Percentiles rank a stretch among this genome's conserved stretches.
Conservation (phyloP, 768 basidiomycete species). For the Boletus pseudopeckii region DNA sequence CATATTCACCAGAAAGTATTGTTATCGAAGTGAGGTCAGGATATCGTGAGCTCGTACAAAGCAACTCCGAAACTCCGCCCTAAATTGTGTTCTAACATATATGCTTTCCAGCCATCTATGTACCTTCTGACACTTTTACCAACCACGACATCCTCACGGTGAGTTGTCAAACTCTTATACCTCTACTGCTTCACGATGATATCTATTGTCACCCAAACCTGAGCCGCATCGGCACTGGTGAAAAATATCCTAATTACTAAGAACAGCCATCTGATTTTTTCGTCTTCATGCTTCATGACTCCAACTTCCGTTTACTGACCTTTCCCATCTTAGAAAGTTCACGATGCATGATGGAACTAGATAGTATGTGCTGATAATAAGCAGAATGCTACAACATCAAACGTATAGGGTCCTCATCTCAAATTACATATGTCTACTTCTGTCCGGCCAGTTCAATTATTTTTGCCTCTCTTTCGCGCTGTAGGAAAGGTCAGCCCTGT, state of each 20-base stretch:
- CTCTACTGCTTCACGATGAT: slow-evolving; percentile 17
- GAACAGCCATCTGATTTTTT: slow-evolving; percentile 33
- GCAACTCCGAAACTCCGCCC: slow-evolving; percentile 4
- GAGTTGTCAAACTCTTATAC: not conserved
- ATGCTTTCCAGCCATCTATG: not conserved
- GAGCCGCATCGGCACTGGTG: slow-evolving; percentile 34
- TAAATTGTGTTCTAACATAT: not conserved
- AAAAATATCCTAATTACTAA: slow-evolving; percentile 30
- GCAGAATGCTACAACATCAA: not conserved
- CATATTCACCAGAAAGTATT: too few species aligned
- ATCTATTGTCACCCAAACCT: slow-evolving; percentile 22
- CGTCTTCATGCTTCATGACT: not conserved
- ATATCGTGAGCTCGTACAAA: too few species aligned
- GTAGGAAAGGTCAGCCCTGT: slow-evolving; percentile 3
- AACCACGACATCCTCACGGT: not conserved
- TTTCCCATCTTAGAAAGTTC: slow-evolving; percentile 3
- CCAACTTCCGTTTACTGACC: slow-evolving; percentile 10
- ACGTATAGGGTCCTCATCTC: not conserved
- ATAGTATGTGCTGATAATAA: not conserved
- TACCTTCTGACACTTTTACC: not conserved
- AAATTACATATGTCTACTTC: not conserved
- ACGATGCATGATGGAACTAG: not conserved
- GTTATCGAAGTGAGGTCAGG: too few species aligned
- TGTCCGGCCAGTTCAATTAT: slow-evolving; percentile 35
- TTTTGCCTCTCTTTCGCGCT: slow-evolving; percentile 57